Percentiles rank a stretch among this genome's conserved stretches.
These are phyloP conservation scores for Cucumis melo DNA, from an alignment of 306 rosid species.

Conservation along the genomic window DNA sequence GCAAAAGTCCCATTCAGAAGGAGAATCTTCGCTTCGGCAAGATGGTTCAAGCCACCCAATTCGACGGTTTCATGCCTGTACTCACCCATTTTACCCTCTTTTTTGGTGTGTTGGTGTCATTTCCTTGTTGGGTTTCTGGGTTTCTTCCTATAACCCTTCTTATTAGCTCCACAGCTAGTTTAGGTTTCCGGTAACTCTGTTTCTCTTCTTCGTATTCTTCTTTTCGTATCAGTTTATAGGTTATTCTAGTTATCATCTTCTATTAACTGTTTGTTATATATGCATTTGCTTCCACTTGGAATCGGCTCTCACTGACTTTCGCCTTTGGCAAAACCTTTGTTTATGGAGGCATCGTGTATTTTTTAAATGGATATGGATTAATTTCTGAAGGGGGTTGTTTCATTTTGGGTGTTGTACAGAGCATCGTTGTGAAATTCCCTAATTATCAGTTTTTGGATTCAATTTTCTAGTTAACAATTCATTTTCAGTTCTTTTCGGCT, in stretches of 20 bases:
- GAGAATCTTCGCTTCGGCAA: conserved; percentile 83
- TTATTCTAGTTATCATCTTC: background rate
- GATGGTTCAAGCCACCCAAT: conserved; percentile 82
- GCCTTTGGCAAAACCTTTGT: background rate
- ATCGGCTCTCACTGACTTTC: background rate
- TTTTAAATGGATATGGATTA: background rate
- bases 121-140: background rate
- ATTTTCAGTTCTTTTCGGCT: background rate
- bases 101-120: background rate
- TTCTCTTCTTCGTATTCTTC: background rate
- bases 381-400: background rate
- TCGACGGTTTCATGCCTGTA: conserved; percentile 95
- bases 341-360: background rate
- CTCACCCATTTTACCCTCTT: background rate
- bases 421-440: background rate
- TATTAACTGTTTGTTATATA: background rate
- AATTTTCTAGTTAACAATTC: background rate
- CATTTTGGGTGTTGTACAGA: background rate
- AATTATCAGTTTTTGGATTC: background rate
- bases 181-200: background rate
- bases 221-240: background rate
- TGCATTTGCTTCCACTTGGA: background rate
- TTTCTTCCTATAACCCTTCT: background rate
- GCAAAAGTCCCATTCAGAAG: conserved; percentile 50
- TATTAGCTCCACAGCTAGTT: background rate